A percentile compares a stretch with the other conserved stretches of the same genome.
Conservation (phyloP, 371 early-diverging fungal genomes). For the Encephalitozoon cuniculi region DNA sequence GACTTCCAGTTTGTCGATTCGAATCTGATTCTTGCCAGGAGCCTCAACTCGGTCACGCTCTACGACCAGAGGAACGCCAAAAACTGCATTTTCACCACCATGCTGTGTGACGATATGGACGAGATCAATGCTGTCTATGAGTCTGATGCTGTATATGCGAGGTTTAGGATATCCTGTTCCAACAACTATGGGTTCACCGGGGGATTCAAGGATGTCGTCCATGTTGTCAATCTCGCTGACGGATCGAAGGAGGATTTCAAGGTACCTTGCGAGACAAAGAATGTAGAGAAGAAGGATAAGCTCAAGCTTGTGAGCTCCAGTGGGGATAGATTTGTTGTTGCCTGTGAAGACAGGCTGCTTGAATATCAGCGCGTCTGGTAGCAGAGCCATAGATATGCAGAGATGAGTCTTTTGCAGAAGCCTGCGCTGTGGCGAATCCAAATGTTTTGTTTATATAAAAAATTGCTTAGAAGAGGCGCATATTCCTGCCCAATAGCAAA, state of each 20-base stretch:
- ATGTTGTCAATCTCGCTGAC: conserved; percentile 32
- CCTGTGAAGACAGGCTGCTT: conserved; percentile 22
- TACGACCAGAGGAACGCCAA: conserved; percentile 49
- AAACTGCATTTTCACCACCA: background rate
- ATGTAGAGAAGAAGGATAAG: conserved; percentile 29
- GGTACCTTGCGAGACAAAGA: conserved; percentile 33
- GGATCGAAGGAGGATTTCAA: conserved; percentile 13
- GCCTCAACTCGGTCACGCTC: conserved; percentile 51
- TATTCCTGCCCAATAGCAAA: background rate
- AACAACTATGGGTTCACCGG: conserved; percentile 52
- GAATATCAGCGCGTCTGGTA: background rate
- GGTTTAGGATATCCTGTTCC: conserved; percentile 42
- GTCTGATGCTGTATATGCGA: conserved; percentile 52
- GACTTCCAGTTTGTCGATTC: conserved; percentile 57
- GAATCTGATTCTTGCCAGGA: conserved; percentile 46
- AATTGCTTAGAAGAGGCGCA: background rate
- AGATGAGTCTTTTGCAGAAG: background rate
- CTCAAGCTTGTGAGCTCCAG: conserved; percentile 32
- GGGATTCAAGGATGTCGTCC: conserved; percentile 34
- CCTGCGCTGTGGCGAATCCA: background rate
- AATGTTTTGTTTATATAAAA: background rate
- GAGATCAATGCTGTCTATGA: conserved; percentile 37
- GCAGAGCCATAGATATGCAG: background rate
- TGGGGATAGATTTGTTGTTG: conserved; percentile 38
- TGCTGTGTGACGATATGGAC: background rate